A percentile compares a stretch with the other conserved stretches of the same genome.
Conservation (phyloP, 2,329 filamentous ascomycete species). For the Westerdykella aurantiaca region DNA sequence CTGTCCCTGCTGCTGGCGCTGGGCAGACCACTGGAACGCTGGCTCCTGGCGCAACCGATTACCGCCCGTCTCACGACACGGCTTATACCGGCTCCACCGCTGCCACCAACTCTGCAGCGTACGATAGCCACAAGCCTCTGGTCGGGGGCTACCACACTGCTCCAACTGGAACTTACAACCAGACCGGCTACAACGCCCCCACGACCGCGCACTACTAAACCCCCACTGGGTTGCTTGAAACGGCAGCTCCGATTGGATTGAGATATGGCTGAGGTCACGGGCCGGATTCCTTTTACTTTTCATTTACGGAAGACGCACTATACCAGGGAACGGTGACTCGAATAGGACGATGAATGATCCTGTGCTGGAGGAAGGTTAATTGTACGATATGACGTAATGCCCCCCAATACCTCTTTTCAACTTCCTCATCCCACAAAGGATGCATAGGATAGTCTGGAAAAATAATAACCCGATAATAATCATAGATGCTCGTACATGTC, state of each 20-base stretch:
- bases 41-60: slow-evolving; percentile 25
- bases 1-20: slow-evolving; percentile 17
- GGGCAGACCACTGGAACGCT: slow-evolving; percentile 15
- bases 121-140: slow-evolving; percentile 33
- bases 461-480: too few species aligned
- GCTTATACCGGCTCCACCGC: slow-evolving; percentile 47
- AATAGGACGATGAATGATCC: background rate
- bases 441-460: too few species aligned
- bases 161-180: slow-evolving; percentile 37
- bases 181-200: slow-evolving; percentile 9
- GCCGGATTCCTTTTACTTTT: background rate
- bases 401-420: background rate
- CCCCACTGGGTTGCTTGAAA: background rate
- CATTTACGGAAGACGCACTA: background rate
- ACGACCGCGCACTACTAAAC: slow-evolving; percentile 24
- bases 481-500: too few species aligned
- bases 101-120: slow-evolving; percentile 30
- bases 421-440: too few species aligned
- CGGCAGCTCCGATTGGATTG: background rate
- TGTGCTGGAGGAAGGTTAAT: background rate
- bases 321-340: background rate
- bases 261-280: background rate
- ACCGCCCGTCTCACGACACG: slow-evolving; percentile 46
- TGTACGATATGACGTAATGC: background rate
- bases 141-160: slow-evolving; percentile 44